These are phyloP conservation scores for button mushroom (Agaricus bisporus) DNA, from an alignment of 768 basidiomycete genomes.

Conservation along the genomic window DNA sequence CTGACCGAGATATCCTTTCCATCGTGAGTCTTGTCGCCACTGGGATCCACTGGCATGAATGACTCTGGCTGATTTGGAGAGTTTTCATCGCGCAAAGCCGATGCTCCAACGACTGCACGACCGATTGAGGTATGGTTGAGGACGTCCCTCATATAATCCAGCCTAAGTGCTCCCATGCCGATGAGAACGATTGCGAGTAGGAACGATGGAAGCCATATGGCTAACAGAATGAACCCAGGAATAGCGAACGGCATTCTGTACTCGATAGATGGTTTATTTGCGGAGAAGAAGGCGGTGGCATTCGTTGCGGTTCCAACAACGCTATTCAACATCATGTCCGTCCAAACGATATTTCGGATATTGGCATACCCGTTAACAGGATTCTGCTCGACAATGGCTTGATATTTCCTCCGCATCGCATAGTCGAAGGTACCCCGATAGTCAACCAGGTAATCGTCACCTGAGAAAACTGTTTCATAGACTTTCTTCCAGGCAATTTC, in stretches of 20 bases:
- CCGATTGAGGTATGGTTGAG: neutral
- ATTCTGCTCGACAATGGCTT: neutral
- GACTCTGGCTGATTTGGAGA: neutral
- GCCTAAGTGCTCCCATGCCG: neutral
- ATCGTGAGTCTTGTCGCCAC: neutral
- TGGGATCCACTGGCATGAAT: neutral
- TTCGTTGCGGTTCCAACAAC: neutral
- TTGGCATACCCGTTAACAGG: neutral
- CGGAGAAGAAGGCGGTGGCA: neutral
- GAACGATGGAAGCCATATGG: neutral
- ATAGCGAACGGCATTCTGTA: neutral
- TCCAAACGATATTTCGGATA: conserved; percentile 1
- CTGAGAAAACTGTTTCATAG: neutral
- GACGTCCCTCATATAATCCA: neutral
- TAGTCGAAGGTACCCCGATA: neutral
- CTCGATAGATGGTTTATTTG: neutral
- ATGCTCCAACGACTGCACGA: neutral
- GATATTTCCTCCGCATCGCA: neutral
- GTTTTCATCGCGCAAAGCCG: neutral
- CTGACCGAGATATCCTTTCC: neutral
- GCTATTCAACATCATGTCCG: conserved; percentile 1
- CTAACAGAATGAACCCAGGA: neutral
- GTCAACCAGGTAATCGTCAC: neutral
- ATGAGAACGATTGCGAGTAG: neutral
- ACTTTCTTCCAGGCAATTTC: neutral